phyloP scores from a whole-genome alignment of 345 rosid genomes.

The Bruguiera gymnorhiza region DNA sequence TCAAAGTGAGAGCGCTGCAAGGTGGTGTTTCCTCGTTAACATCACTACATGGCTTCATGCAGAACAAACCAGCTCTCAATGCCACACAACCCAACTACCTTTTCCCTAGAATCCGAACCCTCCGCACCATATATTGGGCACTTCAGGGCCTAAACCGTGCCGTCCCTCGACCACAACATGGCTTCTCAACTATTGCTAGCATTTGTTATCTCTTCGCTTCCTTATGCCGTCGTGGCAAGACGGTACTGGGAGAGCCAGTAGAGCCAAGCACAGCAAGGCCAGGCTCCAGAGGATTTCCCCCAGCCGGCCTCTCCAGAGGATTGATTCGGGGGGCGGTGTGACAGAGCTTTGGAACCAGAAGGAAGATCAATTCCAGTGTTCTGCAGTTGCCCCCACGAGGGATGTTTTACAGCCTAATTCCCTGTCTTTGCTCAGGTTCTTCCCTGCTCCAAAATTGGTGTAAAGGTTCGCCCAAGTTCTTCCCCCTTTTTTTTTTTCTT shows the following conservation, averaged over 20 bases:
- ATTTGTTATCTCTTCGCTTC: slow-evolving; percentile 16
- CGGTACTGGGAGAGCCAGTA: slow-evolving; percentile 5
- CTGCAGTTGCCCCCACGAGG: slow-evolving; percentile 27
- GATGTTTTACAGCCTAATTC: slow-evolving; percentile 21
- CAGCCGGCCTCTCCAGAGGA: slow-evolving; percentile 18
- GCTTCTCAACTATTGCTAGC: slow-evolving; percentile 1
- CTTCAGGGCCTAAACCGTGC: not conserved
- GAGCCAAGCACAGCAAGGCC: slow-evolving; percentile 28
- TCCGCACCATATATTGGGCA: not conserved
- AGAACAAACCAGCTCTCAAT: slow-evolving; percentile 1
- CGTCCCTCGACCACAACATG: not conserved
- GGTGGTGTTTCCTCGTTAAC: not conserved
- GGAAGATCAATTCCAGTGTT: slow-evolving; percentile 37
- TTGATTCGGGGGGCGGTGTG: slow-evolving; percentile 28
- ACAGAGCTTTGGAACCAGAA: slow-evolving; percentile 33
- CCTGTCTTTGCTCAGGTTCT: slow-evolving; percentile 28
- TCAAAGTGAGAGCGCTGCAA: not conserved
- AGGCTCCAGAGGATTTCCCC: slow-evolving; percentile 20
- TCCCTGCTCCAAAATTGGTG: not conserved
- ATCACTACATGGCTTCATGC: slow-evolving; percentile 8
- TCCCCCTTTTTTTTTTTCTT: not conserved
- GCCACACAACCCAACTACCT: not conserved
- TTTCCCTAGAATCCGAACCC: not conserved
- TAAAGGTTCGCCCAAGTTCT: slow-evolving; percentile 16
- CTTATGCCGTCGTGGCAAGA: not conserved